A percentile compares a stretch with the other conserved stretches of the same genome.
Conservation (phyloP, 2,329 filamentous ascomycete genomes). For the Ascochyta clinopodiicola region DNA sequence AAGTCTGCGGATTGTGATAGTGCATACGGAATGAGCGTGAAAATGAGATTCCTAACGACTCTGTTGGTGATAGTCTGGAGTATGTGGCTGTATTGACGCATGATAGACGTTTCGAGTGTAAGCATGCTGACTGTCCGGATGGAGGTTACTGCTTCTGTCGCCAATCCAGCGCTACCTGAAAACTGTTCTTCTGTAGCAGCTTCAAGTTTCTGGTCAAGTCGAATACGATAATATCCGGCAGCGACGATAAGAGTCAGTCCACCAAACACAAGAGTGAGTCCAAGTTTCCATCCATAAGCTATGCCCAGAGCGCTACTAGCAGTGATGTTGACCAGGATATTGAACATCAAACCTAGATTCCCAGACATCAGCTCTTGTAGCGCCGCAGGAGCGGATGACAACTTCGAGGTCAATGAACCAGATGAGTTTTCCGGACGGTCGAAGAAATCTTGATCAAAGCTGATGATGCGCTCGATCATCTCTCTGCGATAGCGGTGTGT, state of each 20-base stretch:
- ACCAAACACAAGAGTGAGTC: conserved; percentile 75
- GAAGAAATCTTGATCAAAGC: conserved; percentile 67
- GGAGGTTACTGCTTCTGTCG: conserved; percentile 10
- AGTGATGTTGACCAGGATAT: conserved; percentile 77
- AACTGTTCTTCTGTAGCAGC: conserved; percentile 8
- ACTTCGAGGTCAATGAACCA: conserved; percentile 81
- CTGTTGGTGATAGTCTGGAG: not conserved
- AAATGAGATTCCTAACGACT: conserved; percentile 1
- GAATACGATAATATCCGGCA: conserved; percentile 72
- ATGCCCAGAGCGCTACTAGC: conserved; percentile 62
- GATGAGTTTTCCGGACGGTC: conserved; percentile 86
- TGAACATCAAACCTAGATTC: conserved; percentile 84
- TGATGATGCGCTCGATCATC: conserved; percentile 15
- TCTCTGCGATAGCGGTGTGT: conserved; percentile 14
- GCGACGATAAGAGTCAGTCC: conserved; percentile 76
- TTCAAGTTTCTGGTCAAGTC: conserved; percentile 16
- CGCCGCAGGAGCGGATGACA: conserved; percentile 76
- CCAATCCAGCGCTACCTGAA: conserved; percentile 8
- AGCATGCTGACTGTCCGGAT: conserved; percentile 17
- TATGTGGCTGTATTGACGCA: conserved; percentile 3
- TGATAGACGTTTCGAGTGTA: conserved; percentile 4
- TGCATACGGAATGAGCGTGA: conserved; percentile 10
- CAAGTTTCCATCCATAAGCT: conserved; percentile 71
- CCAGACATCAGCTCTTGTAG: conserved; percentile 69
- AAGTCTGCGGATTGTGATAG: conserved; percentile 9